Conservation (phyloP, 148 eudicot species). For the Arbutus unedo region DNA sequence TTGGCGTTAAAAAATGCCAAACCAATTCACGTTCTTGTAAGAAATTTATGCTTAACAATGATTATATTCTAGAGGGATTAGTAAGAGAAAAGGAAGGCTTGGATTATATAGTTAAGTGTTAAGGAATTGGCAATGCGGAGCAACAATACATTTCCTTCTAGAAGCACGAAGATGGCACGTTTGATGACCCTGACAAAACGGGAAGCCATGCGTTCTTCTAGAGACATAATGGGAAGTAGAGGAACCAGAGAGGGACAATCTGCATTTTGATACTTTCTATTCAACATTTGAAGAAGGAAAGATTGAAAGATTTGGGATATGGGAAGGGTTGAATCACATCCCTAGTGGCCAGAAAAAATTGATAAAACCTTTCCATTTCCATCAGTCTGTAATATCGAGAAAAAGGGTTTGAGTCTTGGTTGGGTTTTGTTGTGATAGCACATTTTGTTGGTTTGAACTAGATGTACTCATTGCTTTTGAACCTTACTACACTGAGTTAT, state of each 20-base stretch:
- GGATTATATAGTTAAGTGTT: too few species aligned
- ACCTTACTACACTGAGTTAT: not conserved
- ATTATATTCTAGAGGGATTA: not conserved
- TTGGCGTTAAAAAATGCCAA: not conserved
- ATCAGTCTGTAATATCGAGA: not conserved
- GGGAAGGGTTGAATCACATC: not conserved
- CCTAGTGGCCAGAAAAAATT: not conserved
- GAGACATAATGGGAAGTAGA: not conserved
- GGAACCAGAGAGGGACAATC: not conserved
- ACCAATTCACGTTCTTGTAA: not conserved
- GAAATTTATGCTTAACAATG: not conserved
- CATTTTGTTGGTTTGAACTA: not conserved
- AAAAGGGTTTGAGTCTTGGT: not conserved
- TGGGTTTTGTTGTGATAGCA: not conserved
- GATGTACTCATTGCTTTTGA: not conserved
- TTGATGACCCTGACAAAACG: not conserved
- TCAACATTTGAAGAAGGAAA: too few species aligned
- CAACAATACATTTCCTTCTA: too few species aligned
- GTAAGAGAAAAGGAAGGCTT: not conserved
- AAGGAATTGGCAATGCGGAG: not conserved
- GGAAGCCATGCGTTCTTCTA: not conserved
- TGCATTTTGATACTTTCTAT: not conserved
- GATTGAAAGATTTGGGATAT: too few species aligned
- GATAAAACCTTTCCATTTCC: not conserved
- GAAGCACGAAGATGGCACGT: not conserved